Conservation (phyloP, 495 filamentous ascomycete genomes). For the Xylaria nigripes region DNA sequence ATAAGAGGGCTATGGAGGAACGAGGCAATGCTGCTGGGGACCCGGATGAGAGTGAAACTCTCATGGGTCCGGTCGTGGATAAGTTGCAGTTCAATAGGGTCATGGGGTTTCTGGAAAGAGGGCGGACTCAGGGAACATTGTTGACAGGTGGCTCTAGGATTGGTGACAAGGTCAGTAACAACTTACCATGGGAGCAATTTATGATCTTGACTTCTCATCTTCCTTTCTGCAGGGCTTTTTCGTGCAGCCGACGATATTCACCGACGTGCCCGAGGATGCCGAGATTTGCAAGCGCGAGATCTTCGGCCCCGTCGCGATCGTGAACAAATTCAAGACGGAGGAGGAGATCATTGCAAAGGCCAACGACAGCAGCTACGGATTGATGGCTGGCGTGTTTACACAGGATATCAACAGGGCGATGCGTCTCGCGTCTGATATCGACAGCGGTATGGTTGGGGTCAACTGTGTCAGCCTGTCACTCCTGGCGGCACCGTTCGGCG, state of each 20-base stretch:
- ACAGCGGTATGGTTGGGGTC: constrained; percentile 46
- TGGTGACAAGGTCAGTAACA: constrained; percentile 38
- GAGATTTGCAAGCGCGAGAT: constrained; percentile 45
- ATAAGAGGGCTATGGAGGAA: constrained; percentile 34
- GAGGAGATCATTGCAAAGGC: constrained; percentile 43
- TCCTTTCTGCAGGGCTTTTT: constrained; percentile 30
- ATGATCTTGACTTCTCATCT: background rate
- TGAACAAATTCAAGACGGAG: constrained; percentile 47
- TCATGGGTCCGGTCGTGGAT: constrained; percentile 62
- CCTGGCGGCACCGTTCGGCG: constrained; percentile 40
- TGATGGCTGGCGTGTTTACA: constrained; percentile 44
- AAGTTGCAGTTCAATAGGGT: constrained; percentile 54
- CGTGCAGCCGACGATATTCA: constrained; percentile 43
- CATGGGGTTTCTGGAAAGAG: constrained; percentile 53
- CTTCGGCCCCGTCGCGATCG: constrained; percentile 44
- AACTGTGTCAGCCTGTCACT: constrained; percentile 32
- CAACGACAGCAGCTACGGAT: constrained; percentile 43
- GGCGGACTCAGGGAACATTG: constrained; percentile 51
- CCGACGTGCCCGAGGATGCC: constrained; percentile 33
- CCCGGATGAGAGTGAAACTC: constrained; percentile 49
- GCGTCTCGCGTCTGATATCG: constrained; percentile 40
- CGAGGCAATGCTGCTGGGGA: constrained; percentile 41
- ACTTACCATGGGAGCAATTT: background rate
- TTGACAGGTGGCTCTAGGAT: constrained; percentile 48
- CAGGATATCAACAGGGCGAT: constrained; percentile 42